Conservation (phyloP, 2,329 filamentous ascomycete species). For the Aspergillus jensenii region DNA sequence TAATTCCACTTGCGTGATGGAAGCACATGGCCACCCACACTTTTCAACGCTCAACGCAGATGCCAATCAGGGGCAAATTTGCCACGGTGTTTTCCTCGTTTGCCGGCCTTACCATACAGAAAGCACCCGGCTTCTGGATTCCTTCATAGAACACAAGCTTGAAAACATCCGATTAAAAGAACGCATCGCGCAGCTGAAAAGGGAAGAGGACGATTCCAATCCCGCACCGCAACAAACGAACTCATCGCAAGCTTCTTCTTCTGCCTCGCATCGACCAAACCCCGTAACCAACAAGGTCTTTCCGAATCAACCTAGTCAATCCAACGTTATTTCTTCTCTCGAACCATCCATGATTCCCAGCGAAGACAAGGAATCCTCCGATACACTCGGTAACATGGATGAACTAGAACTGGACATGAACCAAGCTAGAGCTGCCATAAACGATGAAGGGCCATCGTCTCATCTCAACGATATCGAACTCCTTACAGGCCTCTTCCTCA, state of each 20-base stretch:
- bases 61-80: conserved; percentile 67
- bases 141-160: conserved; percentile 94
- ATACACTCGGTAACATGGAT: conserved; percentile 33
- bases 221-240: conserved; percentile 54
- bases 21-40: conserved; percentile 90
- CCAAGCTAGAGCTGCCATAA: conserved; percentile 86
- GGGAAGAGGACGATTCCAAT: conserved; percentile 75
- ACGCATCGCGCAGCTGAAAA: conserved; percentile 79
- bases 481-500: conserved; percentile 83
- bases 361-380: conserved; percentile 35
- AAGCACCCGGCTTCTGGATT: conserved; percentile 81
- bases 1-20: conserved; percentile 74
- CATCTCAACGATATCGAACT: conserved; percentile 90
- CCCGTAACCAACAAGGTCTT: neutral
- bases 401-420: conserved; percentile 57
- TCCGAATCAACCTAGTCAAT: neutral
- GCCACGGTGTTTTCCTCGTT: conserved; percentile 92
- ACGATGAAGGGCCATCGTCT: conserved; percentile 69
- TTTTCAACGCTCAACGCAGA: conserved; percentile 60
- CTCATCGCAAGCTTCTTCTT: neutral
- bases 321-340: neutral
- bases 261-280: neutral
- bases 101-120: conserved; percentile 85
- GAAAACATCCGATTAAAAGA: conserved; percentile 87
- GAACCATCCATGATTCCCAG: conserved; percentile 31